Conservation (phyloP, 1,139 yeast species). For the Geotrichum carabidarum region DNA sequence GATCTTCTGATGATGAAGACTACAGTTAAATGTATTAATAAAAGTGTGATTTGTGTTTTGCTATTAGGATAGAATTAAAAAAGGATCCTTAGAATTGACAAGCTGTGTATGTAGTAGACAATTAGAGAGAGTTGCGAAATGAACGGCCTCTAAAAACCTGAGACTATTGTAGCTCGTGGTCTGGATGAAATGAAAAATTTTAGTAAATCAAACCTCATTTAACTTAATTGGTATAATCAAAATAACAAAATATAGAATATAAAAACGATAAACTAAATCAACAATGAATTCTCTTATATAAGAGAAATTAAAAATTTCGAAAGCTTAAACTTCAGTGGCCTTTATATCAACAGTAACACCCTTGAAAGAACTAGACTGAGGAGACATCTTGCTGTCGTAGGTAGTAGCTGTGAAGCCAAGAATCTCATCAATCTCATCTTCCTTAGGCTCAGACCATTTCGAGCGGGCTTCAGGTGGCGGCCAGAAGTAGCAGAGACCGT, state of each 20-base stretch:
- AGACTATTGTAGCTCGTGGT: too few relatives aligned
- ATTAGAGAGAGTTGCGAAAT: too few relatives aligned
- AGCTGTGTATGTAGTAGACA: background rate
- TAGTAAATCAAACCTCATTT: too few relatives aligned
- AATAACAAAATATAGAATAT: too few relatives aligned
- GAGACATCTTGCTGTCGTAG: slow-evolving; percentile 1
- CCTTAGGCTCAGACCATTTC: slow-evolving; percentile 58
- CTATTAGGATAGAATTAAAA: background rate
- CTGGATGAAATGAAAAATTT: too few relatives aligned
- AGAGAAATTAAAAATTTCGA: too few relatives aligned
- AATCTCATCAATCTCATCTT: slow-evolving; percentile 44
- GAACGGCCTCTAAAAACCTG: too few relatives aligned
- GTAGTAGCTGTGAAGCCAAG: slow-evolving; percentile 13
- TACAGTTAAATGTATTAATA: slow-evolving; percentile 19
- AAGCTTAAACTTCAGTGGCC: background rate
- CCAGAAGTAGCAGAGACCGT: slow-evolving; percentile 46
- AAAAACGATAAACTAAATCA: too few relatives aligned
- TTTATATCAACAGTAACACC: background rate
- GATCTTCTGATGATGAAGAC: slow-evolving; percentile 39
- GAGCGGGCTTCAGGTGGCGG: slow-evolving; percentile 58
- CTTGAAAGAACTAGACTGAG: background rate
- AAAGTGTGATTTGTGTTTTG: background rate
- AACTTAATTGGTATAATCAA: too few relatives aligned
- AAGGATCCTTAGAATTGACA: background rate
- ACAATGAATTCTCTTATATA: too few relatives aligned